Percentiles rank a stretch among this genome's conserved stretches.
Conservation (phyloP, 2,329 filamentous ascomycete species). For the Penicillium sp. region DNA sequence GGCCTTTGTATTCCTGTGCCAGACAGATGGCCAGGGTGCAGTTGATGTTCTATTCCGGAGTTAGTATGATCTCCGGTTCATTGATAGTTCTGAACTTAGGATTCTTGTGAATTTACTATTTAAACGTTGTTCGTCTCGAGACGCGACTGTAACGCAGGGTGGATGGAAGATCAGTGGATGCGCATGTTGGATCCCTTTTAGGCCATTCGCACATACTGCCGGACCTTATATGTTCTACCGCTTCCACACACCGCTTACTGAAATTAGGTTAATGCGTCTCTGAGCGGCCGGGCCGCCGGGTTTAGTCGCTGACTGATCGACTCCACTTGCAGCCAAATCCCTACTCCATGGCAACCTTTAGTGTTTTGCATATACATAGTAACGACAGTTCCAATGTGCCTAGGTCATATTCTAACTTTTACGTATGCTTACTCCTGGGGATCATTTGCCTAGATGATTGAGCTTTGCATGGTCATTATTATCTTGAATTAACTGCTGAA, state of each 20-base stretch:
- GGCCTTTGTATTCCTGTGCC: conserved; percentile 6
- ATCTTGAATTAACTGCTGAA: too few relatives aligned
- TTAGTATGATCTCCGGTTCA: not conserved
- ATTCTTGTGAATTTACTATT: not conserved
- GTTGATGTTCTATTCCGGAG: not conserved
- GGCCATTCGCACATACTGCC: conserved; percentile 20
- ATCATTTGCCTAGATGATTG: too few relatives aligned
- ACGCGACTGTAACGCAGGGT: conserved; percentile 1
- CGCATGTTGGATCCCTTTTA: conserved; percentile 26
- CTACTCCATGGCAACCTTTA: too few relatives aligned
- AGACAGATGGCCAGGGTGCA: not conserved
- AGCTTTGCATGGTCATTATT: too few relatives aligned
- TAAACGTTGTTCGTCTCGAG: not conserved
- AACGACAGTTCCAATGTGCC: too few relatives aligned
- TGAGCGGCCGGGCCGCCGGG: not conserved
- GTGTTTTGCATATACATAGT: too few relatives aligned
- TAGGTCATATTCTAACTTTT: too few relatives aligned
- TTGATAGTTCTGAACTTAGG: not conserved
- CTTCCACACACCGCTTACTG: conserved; percentile 6
- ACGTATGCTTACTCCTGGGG: too few relatives aligned
- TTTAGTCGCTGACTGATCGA: not conserved
- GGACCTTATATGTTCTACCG: conserved; percentile 13
- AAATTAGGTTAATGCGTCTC: not conserved
- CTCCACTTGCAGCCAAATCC: not conserved
- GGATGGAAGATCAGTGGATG: conserved; percentile 18